Evolutionary conservation across 805 yeast species (phyloP).

Genomic region (Torulaspora indica): DNA sequence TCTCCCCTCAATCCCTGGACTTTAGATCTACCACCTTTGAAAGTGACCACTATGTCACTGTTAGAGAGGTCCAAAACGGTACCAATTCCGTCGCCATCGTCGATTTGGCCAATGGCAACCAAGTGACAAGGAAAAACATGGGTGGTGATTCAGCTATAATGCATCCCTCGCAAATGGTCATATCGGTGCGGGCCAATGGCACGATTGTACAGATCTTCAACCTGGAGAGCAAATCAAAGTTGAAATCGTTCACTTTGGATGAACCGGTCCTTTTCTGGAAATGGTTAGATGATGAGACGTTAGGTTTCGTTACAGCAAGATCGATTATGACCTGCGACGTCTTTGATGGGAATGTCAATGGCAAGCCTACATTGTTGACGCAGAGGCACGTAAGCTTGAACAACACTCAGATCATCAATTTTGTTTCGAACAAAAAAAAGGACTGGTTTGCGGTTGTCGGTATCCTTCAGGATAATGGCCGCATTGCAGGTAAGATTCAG

Average conservation of each 20-base stretch:
- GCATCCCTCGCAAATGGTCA: constrained; percentile 86
- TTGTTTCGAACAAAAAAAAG: constrained; percentile 70
- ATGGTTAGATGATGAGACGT: constrained; percentile 69
- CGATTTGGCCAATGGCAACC: constrained; percentile 73
- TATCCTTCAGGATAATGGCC: constrained; percentile 87
- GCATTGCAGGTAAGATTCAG: constrained; percentile 95
- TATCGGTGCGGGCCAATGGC: constrained; percentile 92
- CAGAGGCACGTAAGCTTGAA: constrained; percentile 75
- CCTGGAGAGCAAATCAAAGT: constrained; percentile 77
- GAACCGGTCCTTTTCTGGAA: constrained; percentile 95
- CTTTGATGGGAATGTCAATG: constrained; percentile 68
- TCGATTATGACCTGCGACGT: constrained; percentile 77
- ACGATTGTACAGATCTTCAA: constrained; percentile 94
- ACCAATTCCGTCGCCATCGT: constrained; percentile 93
- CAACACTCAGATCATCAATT: constrained; percentile 84
- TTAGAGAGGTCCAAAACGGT: constrained; percentile 56
- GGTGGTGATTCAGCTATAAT: constrained; percentile 95
- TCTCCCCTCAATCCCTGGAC: constrained; percentile 77
- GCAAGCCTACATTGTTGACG: constrained; percentile 77
- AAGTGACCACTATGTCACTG: constrained; percentile 84
- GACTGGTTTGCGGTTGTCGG: constrained; percentile 97
- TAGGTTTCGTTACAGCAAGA: constrained; percentile 82
- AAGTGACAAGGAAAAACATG: constrained; percentile 86
- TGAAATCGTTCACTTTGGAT: constrained; percentile 78
- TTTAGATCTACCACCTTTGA: constrained; percentile 93